Conservation (phyloP, 148 eudicot species). For the Rheum nobile region DNA sequence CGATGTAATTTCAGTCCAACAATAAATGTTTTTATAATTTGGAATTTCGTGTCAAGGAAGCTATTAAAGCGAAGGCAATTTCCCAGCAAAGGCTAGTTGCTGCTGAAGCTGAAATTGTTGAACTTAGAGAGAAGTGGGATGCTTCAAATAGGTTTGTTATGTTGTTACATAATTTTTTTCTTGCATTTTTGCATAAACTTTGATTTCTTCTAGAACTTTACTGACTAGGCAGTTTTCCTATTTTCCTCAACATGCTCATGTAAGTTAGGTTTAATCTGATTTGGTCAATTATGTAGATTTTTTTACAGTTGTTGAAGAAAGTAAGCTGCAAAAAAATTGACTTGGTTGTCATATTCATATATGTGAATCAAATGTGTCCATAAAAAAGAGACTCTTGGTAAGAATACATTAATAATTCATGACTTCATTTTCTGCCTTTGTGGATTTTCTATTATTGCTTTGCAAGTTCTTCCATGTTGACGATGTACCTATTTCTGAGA, state of each 20-base stretch:
- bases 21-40: constrained; percentile 25
- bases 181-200: neutral
- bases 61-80: constrained; percentile 87
- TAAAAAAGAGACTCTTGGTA: neutral
- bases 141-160: constrained; percentile 51
- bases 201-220: neutral
- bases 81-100: constrained; percentile 85
- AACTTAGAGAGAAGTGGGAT: constrained; percentile 64
- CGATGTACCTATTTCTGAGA: constrained; percentile 14
- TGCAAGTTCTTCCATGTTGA: too few species aligned
- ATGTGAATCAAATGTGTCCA: neutral
- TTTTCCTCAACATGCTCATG: neutral
- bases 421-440: too few species aligned
- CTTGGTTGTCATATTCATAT: neutral
- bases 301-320: too few species aligned
- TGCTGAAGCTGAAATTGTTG: constrained; percentile 88
- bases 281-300: neutral
- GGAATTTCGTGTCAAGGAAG: constrained; percentile 73
- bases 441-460: too few species aligned
- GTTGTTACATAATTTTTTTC: neutral
- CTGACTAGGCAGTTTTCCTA: neutral
- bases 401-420: neutral
- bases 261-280: neutral
- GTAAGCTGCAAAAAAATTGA: too few species aligned
- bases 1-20: neutral